Percentiles rank a stretch among this genome's conserved stretches.
Conservation (phyloP, 2,329 filamentous ascomycete genomes). For the Pyricularia pennisetigena region DNA sequence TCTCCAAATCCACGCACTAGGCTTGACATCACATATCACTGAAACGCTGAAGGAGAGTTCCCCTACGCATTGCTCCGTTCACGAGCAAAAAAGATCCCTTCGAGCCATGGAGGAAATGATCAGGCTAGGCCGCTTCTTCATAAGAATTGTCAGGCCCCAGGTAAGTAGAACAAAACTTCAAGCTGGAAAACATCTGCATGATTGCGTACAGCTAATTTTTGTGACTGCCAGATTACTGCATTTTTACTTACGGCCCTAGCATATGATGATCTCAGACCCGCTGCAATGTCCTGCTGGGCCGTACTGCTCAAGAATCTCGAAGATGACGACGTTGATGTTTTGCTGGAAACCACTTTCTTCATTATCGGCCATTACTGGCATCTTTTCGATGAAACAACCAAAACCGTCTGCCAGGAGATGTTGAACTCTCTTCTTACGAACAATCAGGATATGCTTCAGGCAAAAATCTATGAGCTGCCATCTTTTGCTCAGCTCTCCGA, state of each 20-base stretch:
- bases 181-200: background rate
- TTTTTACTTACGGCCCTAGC: constrained; percentile 79
- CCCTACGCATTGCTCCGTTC: constrained; percentile 39
- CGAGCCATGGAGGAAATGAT: constrained; percentile 85
- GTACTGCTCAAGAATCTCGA: constrained; percentile 66
- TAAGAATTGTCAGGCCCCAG: constrained; percentile 76
- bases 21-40: constrained; percentile 75
- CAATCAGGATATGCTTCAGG: constrained; percentile 49
- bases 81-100: constrained; percentile 69
- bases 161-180: constrained; percentile 32
- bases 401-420: constrained; percentile 48
- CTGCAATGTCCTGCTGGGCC: constrained; percentile 77
- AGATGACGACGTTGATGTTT: constrained; percentile 60
- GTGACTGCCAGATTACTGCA: constrained; percentile 63
- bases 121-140: constrained; percentile 59
- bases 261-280: constrained; percentile 62
- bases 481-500: constrained; percentile 63
- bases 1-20: constrained; percentile 74
- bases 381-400: constrained; percentile 50
- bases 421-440: constrained; percentile 56
- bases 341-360: constrained; percentile 85
- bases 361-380: constrained; percentile 77
- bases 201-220: background rate
- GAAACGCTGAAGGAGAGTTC: constrained; percentile 63
- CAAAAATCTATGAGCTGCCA: constrained; percentile 66